phyloP scores from a whole-genome alignment of 495 filamentous ascomycete species.

The Aspergillus haitiensis region DNA sequence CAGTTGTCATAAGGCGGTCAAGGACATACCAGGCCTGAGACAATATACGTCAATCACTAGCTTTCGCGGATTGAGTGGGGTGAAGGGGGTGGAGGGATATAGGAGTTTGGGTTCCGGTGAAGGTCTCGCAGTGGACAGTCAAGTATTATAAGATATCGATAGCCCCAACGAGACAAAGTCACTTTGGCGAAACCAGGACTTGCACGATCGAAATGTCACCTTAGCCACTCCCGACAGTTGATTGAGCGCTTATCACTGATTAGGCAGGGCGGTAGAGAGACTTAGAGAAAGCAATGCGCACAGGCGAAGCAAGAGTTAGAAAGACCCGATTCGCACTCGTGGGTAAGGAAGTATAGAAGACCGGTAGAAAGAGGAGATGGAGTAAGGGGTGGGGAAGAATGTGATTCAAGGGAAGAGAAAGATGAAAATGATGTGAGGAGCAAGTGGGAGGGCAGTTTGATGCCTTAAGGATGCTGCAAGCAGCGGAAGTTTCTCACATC shows the following conservation, averaged over 20 bases:
- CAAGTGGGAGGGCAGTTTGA: slow-evolving; percentile 30
- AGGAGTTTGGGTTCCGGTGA: neutral
- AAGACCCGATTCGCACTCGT: slow-evolving; percentile 8
- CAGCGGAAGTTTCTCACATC: slow-evolving; percentile 34
- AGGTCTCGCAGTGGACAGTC: neutral
- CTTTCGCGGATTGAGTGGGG: neutral
- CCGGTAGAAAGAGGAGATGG: slow-evolving; percentile 9
- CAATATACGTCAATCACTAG: neutral
- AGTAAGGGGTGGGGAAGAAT: slow-evolving; percentile 22
- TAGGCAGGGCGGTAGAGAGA: slow-evolving; percentile 19
- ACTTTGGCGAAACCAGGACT: neutral
- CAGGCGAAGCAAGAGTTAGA: neutral
- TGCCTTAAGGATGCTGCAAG: slow-evolving; percentile 38
- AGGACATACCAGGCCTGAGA: slow-evolving; percentile 33
- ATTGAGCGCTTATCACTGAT: slow-evolving; percentile 31
- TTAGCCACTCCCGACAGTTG: slow-evolving; percentile 12
- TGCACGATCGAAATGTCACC: neutral
- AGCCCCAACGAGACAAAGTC: neutral
- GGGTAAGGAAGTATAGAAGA: slow-evolving; percentile 16
- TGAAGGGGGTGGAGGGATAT: slow-evolving; percentile 4
- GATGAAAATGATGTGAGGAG: slow-evolving; percentile 25
- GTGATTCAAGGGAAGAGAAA: slow-evolving; percentile 17
- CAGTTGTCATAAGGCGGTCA: slow-evolving; percentile 23
- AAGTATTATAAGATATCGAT: neutral
- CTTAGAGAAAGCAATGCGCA: slow-evolving; percentile 6